Conservation (phyloP, 2,329 filamentous ascomycete genomes). For the Simplicillium aogashimaense region DNA sequence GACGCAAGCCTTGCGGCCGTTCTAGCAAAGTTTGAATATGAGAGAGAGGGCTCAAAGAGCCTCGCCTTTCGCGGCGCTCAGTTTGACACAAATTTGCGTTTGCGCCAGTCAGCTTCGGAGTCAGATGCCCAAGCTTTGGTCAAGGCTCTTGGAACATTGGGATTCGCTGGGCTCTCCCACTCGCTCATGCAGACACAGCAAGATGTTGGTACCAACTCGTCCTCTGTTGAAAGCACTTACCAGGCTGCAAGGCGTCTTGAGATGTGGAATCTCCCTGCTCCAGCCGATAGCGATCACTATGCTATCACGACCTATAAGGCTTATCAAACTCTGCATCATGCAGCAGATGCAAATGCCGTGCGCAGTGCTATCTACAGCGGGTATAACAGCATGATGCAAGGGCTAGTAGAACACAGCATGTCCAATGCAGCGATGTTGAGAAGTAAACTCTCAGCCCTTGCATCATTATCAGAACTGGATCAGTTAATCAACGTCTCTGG, state of each 20-base stretch:
- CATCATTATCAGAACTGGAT: constrained; percentile 71
- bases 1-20: constrained; percentile 67
- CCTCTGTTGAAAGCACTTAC: constrained; percentile 62
- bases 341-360: constrained; percentile 44
- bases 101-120: constrained; percentile 41
- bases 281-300: constrained; percentile 50
- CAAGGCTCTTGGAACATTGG: constrained; percentile 67
- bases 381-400: constrained; percentile 48
- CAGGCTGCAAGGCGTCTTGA: constrained; percentile 73
- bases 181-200: constrained; percentile 64
- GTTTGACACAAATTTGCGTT: constrained; percentile 74
- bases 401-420: constrained; percentile 34
- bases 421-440: constrained; percentile 42
- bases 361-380: constrained; percentile 52
- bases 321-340: constrained; percentile 69
- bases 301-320: constrained; percentile 67
- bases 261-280: constrained; percentile 82
- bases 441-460: constrained; percentile 51
- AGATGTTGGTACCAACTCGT: constrained; percentile 43
- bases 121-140: constrained; percentile 61
- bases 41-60: constrained; percentile 77
- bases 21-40: constrained; percentile 76
- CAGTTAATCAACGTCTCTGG: constrained; percentile 59
- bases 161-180: constrained; percentile 77
- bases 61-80: constrained; percentile 85